Percentiles rank a stretch among this genome's conserved stretches.
Conservation (phyloP, 768 basidiomycete genomes). For the Rhodotorula taiwanensis region DNA sequence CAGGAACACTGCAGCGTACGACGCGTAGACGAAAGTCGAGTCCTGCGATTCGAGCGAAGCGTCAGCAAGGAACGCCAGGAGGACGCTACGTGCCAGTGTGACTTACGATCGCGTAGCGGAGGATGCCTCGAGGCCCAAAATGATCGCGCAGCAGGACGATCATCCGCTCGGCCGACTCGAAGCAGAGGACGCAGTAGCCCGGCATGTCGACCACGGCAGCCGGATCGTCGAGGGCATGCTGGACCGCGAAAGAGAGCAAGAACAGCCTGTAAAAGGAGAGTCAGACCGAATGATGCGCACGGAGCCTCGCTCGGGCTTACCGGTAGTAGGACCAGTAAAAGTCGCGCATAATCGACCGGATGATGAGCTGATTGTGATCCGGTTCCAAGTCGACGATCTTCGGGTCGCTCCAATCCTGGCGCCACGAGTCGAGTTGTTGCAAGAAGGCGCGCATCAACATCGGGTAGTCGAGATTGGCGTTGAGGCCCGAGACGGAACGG, state of each 20-base stretch:
- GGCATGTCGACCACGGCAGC: constrained; percentile 28
- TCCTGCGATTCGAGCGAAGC: constrained; percentile 48
- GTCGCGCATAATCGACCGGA: constrained; percentile 12
- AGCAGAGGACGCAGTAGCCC: constrained; percentile 34
- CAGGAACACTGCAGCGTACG: constrained; percentile 86
- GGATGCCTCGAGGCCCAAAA: constrained; percentile 65
- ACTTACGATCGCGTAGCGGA: constrained; percentile 63
- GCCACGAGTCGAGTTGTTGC: constrained; percentile 61
- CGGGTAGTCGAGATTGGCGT: constrained; percentile 75
- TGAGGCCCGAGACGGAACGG: constrained; percentile 70
- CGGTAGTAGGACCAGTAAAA: constrained; percentile 30
- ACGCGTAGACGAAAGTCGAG: constrained; percentile 79
- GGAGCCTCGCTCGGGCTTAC: fast-evolving
- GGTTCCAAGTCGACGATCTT: background rate
- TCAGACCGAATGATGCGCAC: constrained; percentile 59
- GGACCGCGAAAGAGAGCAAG: constrained; percentile 90
- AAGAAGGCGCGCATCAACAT: constrained; percentile 77
- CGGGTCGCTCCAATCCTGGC: constrained; percentile 51
- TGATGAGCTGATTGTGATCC: constrained; percentile 1
- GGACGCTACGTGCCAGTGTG: too few relatives aligned
- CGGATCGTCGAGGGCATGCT: constrained; percentile 77
- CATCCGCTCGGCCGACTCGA: constrained; percentile 27
- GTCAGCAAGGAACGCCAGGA: background rate
- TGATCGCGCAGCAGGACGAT: constrained; percentile 63
- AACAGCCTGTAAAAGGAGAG: constrained; percentile 53